Percentiles rank a stretch among this genome's conserved stretches.
These are phyloP conservation scores for Melampsora larici-populina DNA, from an alignment of 1,284 basidiomycete species.

Conservation along the genomic window DNA sequence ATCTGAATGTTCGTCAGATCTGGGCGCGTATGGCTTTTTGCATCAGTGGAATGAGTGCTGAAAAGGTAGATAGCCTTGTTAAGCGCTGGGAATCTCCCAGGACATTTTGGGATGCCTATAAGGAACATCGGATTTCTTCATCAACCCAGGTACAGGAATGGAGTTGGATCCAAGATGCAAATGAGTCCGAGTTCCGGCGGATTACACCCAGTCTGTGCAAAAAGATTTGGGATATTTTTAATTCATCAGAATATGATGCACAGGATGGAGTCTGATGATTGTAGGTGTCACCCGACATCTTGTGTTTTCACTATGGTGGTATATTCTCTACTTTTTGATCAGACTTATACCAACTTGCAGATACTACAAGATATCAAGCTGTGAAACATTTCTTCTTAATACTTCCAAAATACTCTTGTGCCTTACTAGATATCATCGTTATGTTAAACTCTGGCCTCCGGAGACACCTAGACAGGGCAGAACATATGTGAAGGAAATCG, in stretches of 20 bases:
- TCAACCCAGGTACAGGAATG: background rate
- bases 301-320: too few species aligned
- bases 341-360: too few species aligned
- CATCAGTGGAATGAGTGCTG: constrained; percentile 59
- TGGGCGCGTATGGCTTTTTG: constrained; percentile 60
- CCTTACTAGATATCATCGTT: too few species aligned
- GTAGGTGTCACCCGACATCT: too few species aligned
- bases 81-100: constrained; percentile 58
- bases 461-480: too few species aligned
- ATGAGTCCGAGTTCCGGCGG: background rate
- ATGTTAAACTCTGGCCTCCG: too few species aligned
- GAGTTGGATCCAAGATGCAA: constrained; percentile 21
- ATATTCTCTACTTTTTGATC: too few species aligned
- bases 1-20: constrained; percentile 56
- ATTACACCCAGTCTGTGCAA: constrained; percentile 28
- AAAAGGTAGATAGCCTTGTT: constrained; percentile 58
- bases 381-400: too few species aligned
- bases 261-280: background rate
- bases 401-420: too few species aligned
- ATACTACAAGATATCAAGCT: too few species aligned
- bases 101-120: constrained; percentile 53
- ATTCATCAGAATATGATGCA: constrained; percentile 11
- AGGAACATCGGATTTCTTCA: background rate
- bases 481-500: too few species aligned
- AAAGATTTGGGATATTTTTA: constrained; percentile 24